These are phyloP conservation scores for Suillus plorans DNA, from an alignment of 768 basidiomycete species.

Conservation along the genomic window DNA sequence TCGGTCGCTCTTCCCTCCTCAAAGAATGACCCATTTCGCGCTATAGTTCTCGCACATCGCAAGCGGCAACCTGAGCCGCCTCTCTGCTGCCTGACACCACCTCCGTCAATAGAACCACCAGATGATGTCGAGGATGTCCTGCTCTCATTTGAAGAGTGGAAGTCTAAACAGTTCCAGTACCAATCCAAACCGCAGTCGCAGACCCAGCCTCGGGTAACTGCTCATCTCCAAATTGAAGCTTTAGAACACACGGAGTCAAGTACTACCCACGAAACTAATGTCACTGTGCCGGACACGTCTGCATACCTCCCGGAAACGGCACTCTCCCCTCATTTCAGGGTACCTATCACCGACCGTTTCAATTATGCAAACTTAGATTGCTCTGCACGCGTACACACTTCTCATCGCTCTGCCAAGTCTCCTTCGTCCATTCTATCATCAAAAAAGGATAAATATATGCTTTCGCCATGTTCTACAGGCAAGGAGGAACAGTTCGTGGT, in stretches of 20 bases:
- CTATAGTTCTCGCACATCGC: conserved; percentile 49
- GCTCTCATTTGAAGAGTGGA: conserved; percentile 89
- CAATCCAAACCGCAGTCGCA: conserved; percentile 29
- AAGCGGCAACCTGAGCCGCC: conserved; percentile 49
- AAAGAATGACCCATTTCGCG: conserved; percentile 60
- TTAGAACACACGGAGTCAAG: conserved; percentile 7
- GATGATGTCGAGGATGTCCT: conserved; percentile 59
- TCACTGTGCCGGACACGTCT: conserved; percentile 15
- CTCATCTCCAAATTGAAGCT: conserved; percentile 7
- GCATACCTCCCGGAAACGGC: conserved; percentile 17
- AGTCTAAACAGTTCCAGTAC: conserved; percentile 58
- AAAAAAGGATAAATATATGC: conserved; percentile 95
- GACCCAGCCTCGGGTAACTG: conserved; percentile 25
- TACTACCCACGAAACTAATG: conserved; percentile 10
- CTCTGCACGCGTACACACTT: conserved; percentile 85
- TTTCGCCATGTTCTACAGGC: conserved; percentile 78
- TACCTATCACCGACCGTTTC: conserved; percentile 83
- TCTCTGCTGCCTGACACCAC: conserved; percentile 67
- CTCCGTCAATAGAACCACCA: conserved; percentile 33
- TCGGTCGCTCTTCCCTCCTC: conserved; percentile 32
- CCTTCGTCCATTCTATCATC: conserved; percentile 80
- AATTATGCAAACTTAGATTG: conserved; percentile 95
- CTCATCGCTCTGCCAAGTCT: conserved; percentile 81
- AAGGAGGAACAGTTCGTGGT: conserved; percentile 69
- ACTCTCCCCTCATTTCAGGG: conserved; percentile 61